Evolutionary conservation across 2,329 filamentous ascomycete genomes (phyloP), one percentile per base, ranked within the genome.

Genomic region (Paecilomyces formosus): DNA sequence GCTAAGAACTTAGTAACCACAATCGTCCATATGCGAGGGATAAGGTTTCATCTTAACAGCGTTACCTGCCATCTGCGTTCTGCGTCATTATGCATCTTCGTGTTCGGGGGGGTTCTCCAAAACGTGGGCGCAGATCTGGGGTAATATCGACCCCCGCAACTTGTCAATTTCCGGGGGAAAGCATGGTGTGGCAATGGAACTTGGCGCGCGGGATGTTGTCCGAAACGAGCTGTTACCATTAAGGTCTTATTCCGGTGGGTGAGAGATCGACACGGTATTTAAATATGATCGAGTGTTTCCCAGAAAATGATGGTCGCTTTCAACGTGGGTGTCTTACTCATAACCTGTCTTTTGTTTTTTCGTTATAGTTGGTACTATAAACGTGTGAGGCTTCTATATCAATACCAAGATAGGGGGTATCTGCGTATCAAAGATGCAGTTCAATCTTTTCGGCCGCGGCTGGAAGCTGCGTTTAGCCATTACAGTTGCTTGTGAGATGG

Each of bases 401-500:
- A 18, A 18, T 15, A n/a, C 15, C 7, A 18, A 5, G 35, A n/a
- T 18, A 45, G 15, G 13, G 13, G 4, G 21, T 54, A 7, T 26
- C 13, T 54, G 21, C n/a, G 53, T 35, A 54, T 53, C 53, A 12
- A 54, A 30, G 5, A 58, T 58, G 57, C 51, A 58, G 54, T 35
- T 58, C 54, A 26, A 58, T 31, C 15, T 55, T 21, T 58, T 58
- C 49, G 57, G 57, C 8, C 33, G 57, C 26, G 57, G 57, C 53
- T 58, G 55, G 30, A 58, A 39, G 53, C 57, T 58, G 30, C 57
- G 55, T 30, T 39, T 58, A 11, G 57, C 57, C 13, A 58, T 58
- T 15, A 58, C 57, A n/a, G 57, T 58, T 13, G 57, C 57, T 21
- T 58, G 57, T 35, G 57, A 58, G 21, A 58, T 58, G 57, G 57